Percentiles rank a stretch among this genome's conserved stretches.
phyloP scores from a whole-genome alignment of 2,329 filamentous ascomycete genomes.

The Sporothrix brunneoviolacea region DNA sequence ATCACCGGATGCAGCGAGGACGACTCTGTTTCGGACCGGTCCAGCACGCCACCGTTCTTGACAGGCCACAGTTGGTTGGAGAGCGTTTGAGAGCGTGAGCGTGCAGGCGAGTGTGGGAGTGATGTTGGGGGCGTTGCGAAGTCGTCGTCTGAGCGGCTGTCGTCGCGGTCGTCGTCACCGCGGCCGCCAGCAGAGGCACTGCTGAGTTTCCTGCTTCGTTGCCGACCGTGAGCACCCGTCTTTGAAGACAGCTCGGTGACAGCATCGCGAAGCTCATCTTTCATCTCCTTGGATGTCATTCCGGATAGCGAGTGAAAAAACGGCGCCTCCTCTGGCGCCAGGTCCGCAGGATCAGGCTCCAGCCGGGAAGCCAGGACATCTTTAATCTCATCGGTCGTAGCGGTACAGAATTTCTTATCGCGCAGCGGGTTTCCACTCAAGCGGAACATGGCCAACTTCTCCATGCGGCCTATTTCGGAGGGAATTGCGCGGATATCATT shows the following conservation, averaged over 20 bases:
- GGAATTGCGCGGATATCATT: conserved; percentile 77
- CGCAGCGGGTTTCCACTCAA: conserved; percentile 85
- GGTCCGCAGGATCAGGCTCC: conserved; percentile 37
- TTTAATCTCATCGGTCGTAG: conserved; percentile 77
- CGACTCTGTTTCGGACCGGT: conserved; percentile 61
- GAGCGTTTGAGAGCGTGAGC: conserved; percentile 42
- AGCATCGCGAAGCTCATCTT: conserved; percentile 15
- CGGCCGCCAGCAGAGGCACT: conserved; percentile 7
- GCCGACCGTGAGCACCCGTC: background rate
- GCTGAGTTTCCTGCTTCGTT: conserved; percentile 11
- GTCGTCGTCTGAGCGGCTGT: conserved; percentile 47
- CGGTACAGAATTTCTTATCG: conserved; percentile 78
- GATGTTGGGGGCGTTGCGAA: conserved; percentile 54
- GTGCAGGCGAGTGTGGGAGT: conserved; percentile 41
- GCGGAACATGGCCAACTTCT: conserved; percentile 64
- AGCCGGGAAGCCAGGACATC: conserved; percentile 61
- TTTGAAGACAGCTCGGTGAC: conserved; percentile 11
- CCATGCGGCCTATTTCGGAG: conserved; percentile 72
- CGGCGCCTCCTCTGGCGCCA: background rate
- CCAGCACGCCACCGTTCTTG: conserved; percentile 57
- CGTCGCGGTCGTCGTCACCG: conserved; percentile 29
- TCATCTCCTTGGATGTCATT: background rate
- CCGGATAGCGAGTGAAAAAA: background rate
- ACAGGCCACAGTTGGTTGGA: conserved; percentile 47
- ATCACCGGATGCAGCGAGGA: conserved; percentile 52